Evolutionary conservation across 305 asterid species (phyloP).

Genomic region (Rubia tinctorum): DNA sequence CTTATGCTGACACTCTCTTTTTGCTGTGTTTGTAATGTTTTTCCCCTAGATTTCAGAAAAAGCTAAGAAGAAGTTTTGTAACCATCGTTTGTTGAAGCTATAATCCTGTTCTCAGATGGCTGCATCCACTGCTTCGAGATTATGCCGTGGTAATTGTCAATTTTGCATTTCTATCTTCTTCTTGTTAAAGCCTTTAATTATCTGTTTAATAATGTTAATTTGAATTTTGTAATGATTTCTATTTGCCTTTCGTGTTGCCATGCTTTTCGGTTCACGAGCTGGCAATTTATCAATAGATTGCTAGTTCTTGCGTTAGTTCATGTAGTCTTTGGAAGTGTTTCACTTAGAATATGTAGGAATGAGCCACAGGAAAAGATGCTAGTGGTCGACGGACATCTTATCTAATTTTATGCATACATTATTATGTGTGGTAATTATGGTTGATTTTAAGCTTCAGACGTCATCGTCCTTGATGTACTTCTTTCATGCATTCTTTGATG

Average conservation of each 20-base stretch:
- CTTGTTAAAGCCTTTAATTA: background rate
- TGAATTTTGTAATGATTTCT: background rate
- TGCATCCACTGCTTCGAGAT: conserved; percentile 20
- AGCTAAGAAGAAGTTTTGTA: background rate
- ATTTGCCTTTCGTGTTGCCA: background rate
- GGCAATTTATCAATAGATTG: background rate
- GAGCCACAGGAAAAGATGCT: background rate
- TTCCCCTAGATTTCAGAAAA: background rate
- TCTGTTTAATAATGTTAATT: background rate
- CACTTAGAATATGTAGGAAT: background rate
- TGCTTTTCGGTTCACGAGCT: background rate
- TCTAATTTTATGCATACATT: background rate
- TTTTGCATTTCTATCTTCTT: conserved; percentile 2
- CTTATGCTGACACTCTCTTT: too few species aligned
- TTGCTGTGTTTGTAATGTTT: background rate
- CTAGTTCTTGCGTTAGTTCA: background rate
- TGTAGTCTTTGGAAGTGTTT: background rate
- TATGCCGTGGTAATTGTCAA: conserved; percentile 20
- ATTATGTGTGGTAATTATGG: background rate
- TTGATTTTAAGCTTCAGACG: background rate
- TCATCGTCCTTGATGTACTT: background rate
- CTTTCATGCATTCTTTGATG: too few species aligned
- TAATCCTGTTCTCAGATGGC: conserved; percentile 21
- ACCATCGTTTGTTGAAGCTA: background rate
- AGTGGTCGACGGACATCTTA: background rate